Base-by-base conservation (phyloP, 345 rosid species). In the Excoecaria cochinchinensis region DNA sequence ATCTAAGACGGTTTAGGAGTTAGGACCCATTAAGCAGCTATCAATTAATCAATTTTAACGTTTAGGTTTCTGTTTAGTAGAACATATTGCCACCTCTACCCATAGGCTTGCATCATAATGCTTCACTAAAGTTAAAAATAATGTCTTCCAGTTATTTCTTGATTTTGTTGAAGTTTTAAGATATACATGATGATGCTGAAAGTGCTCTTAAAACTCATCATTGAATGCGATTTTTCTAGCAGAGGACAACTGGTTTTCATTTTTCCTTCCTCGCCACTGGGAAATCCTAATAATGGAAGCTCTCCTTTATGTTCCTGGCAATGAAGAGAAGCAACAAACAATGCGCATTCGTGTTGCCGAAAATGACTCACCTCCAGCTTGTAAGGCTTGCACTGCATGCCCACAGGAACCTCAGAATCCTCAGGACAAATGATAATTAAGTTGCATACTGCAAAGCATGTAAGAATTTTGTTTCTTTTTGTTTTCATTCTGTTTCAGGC, bases 281-380 rank as follows among this genome's bases (percentile, higher is more conserved):
- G 92, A 95, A 63, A 87, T 93, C 78, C 84, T 95, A 73, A 79
- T 93, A 24, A 87, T 93, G 97, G 97, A 95, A 42, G 98, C 99
- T 7, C 95, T 93, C 70, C 87, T 95, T 56, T 90, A 88, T 21
- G 69, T 93, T 74, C 98, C 97, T 24, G 86, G 83, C 69, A 92
- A 91, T 3, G 91, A 92, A 36, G 98, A 85, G 77, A 86, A 87
- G 71, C 87, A 77, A 66, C 90, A 86, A 82, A 82, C 95, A 8
- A 63, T 86, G 77, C 89, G 97, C 48, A 83, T 96, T 10, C 85
- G 78, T 69, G 67, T 91, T 3, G 78, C 79, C 1, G 91, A 85
- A 79, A 80, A 58, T 59, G 57, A 71, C 57, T 74, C 86, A 12
- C 70, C 88, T 73, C 82, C 80, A 0, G 82, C 78, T 70, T 75